phyloP scores from a whole-genome alignment of 495 filamentous ascomycete genomes.

The Evernia prunastri region DNA sequence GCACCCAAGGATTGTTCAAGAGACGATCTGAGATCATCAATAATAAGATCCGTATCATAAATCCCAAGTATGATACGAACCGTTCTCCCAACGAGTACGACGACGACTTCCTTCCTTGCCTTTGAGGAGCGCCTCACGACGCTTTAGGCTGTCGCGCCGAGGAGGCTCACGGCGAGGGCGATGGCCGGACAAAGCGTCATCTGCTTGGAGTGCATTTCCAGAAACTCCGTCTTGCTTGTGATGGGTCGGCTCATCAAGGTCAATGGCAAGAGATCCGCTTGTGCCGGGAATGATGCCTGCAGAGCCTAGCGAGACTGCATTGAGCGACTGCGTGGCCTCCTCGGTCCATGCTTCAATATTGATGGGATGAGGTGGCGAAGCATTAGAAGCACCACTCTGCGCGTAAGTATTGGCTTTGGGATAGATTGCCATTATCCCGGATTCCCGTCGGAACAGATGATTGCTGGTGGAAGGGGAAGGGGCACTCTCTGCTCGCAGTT shows the following conservation, averaged over 20 bases:
- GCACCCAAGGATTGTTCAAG: slow-evolving; percentile 75
- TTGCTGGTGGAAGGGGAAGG: not conserved
- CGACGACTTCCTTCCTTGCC: slow-evolving; percentile 89
- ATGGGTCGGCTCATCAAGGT: slow-evolving; percentile 39
- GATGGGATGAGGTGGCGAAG: slow-evolving; percentile 29
- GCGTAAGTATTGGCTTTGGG: slow-evolving; percentile 9
- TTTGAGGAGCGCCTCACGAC: slow-evolving; percentile 74
- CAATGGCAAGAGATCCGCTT: slow-evolving; percentile 43
- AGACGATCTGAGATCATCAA: slow-evolving; percentile 61
- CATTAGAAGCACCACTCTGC: slow-evolving; percentile 9
- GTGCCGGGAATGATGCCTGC: slow-evolving; percentile 33
- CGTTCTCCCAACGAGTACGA: slow-evolving; percentile 91
- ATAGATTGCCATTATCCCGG: slow-evolving; percentile 24
- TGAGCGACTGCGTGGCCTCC: slow-evolving; percentile 42
- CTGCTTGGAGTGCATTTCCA: not conserved
- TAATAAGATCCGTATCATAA: slow-evolving; percentile 10
- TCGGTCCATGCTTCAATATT: slow-evolving; percentile 50
- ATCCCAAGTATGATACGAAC: slow-evolving; percentile 42
- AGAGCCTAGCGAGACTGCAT: slow-evolving; percentile 37
- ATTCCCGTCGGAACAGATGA: not conserved
- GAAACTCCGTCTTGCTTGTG: not conserved
- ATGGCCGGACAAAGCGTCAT: slow-evolving; percentile 8
- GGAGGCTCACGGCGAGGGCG: slow-evolving; percentile 42
- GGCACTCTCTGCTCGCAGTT: not conserved
- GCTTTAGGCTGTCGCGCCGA: slow-evolving; percentile 55